A percentile compares a stretch with the other conserved stretches of the same genome.
These are phyloP conservation scores for Podospora pseudoanserina DNA, from an alignment of 495 filamentous ascomycete genomes.

Conservation along the genomic window DNA sequence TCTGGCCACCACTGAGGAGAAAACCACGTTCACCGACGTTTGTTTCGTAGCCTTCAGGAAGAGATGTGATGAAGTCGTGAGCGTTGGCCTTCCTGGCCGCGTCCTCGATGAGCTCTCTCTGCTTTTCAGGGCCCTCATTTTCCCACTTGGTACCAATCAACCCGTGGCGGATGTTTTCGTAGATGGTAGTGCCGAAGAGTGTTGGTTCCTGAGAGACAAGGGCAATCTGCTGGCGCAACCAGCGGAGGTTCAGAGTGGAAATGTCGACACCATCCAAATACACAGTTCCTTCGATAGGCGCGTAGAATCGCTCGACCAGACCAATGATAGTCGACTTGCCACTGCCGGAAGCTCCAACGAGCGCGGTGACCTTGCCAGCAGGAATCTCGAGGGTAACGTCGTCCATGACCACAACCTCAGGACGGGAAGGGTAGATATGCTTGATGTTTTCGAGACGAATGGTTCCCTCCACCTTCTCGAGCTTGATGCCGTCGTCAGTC, in stretches of 20 bases:
- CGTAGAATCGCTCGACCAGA: conserved; percentile 88
- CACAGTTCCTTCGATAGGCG: conserved; percentile 75
- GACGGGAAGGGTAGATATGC: conserved; percentile 90
- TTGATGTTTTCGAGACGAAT: conserved; percentile 81
- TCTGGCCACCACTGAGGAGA: conserved; percentile 88
- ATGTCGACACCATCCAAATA: conserved; percentile 83
- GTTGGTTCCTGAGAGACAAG: conserved; percentile 82
- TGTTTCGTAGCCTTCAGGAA: conserved; percentile 89
- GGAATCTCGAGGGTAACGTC: conserved; percentile 73
- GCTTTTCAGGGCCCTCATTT: conserved; percentile 58
- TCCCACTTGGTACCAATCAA: conserved; percentile 82
- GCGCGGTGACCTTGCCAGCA: conserved; percentile 80
- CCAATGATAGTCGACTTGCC: conserved; percentile 93
- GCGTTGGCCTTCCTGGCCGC: conserved; percentile 91
- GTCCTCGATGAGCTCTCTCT: conserved; percentile 65
- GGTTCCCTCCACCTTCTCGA: conserved; percentile 68
- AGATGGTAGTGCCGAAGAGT: conserved; percentile 82
- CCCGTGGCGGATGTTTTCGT: conserved; percentile 79
- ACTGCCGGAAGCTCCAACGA: conserved; percentile 83
- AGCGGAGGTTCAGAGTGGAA: conserved; percentile 75
- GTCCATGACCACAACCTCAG: conserved; percentile 83
- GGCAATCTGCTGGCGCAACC: conserved; percentile 87
- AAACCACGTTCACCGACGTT: conserved; percentile 95
- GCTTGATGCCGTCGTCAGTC: conserved; percentile 62
- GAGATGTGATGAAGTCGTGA: conserved; percentile 78